Evolutionary conservation across 2,329 filamentous ascomycete genomes (phyloP).

Genomic region (Microdochium nivale): DNA sequence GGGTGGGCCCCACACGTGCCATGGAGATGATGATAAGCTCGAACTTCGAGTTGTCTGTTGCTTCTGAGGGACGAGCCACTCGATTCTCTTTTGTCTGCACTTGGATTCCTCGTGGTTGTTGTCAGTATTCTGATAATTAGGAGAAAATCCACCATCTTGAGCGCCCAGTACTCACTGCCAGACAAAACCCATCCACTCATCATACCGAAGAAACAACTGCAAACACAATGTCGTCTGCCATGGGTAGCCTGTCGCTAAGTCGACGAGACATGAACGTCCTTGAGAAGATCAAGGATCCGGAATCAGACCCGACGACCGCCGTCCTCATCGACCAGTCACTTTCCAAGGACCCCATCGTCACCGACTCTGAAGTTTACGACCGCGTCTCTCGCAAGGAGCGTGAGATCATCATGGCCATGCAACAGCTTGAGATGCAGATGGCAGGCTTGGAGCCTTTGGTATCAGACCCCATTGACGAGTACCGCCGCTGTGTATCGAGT

Average conservation of each 20-base stretch:
- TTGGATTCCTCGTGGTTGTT: neutral
- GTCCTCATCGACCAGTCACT: constrained; percentile 45
- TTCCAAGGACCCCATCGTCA: constrained; percentile 49
- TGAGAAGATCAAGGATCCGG: constrained; percentile 59
- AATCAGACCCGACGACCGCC: constrained; percentile 46
- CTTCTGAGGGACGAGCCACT: neutral
- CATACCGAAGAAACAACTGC: constrained; percentile 4
- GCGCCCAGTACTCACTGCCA: too few species aligned
- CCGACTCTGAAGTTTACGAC: constrained; percentile 41
- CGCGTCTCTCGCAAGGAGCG: constrained; percentile 40
- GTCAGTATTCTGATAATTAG: neutral
- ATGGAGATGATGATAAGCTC: neutral
- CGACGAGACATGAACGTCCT: constrained; percentile 53
- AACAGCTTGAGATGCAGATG: constrained; percentile 45
- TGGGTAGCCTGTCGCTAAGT: constrained; percentile 43
- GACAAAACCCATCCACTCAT: neutral
- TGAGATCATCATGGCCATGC: constrained; percentile 44
- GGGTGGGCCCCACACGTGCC: neutral
- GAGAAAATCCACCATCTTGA: too few species aligned
- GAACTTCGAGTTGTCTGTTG: neutral
- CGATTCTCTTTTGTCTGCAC: neutral
- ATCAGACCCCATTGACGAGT: constrained; percentile 33
- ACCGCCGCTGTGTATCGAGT: constrained; percentile 34
- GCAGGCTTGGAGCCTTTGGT: constrained; percentile 29
- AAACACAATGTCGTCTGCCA: constrained; percentile 14